Conservation (phyloP, 768 basidiomycete genomes). For the Pholiota molesta region DNA sequence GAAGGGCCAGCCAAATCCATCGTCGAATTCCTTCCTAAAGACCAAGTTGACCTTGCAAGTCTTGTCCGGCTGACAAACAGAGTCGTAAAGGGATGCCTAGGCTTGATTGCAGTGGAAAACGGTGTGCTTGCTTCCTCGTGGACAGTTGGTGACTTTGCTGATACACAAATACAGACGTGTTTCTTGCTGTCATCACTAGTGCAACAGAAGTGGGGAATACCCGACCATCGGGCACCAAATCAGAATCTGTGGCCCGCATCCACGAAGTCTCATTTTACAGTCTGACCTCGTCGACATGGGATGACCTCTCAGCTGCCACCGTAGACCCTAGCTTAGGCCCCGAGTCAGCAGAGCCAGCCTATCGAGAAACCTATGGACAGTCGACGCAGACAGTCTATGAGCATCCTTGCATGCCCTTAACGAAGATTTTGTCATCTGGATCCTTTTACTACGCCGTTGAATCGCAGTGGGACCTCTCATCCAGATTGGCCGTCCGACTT, state of each 20-base stretch:
- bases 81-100: constrained; percentile 81
- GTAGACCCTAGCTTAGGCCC: constrained; percentile 58
- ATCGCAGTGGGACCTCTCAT: constrained; percentile 88
- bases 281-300: constrained; percentile 83
- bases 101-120: constrained; percentile 73
- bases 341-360: constrained; percentile 54
- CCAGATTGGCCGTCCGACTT: constrained; percentile 74
- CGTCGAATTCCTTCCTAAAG: constrained; percentile 81
- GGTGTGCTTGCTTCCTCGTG: constrained; percentile 42
- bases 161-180: constrained; percentile 62
- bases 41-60: constrained; percentile 68
- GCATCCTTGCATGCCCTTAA: constrained; percentile 89
- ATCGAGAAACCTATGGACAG: constrained; percentile 51
- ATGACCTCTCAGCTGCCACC: constrained; percentile 57
- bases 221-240: constrained; percentile 54
- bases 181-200: constrained; percentile 80
- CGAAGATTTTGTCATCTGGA: constrained; percentile 89
- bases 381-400: constrained; percentile 64
- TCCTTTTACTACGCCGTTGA: constrained; percentile 91
- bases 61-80: constrained; percentile 71
- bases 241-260: constrained; percentile 80
- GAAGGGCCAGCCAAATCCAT: constrained; percentile 64
- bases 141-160: not conserved
- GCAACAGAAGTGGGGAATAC: constrained; percentile 78
- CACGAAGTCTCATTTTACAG: constrained; percentile 91